Base-by-base conservation (phyloP, 2,329 filamentous ascomycete species). In the Stemphylium beticola region DNA sequence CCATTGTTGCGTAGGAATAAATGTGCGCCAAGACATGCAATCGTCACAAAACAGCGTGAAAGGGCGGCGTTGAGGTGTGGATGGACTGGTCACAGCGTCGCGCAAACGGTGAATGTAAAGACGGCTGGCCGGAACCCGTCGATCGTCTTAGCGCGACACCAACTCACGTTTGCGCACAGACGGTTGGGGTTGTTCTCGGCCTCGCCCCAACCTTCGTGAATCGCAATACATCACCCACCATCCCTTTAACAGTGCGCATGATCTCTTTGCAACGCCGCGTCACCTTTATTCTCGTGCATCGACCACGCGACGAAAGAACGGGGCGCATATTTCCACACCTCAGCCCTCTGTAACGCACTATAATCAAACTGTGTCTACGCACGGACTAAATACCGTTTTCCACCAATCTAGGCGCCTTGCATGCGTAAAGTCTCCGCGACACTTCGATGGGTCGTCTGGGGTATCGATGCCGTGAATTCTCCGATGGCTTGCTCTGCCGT, bases 321-420 rank as follows among this genome's bases (percentile, higher is more conserved):
- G 55, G 36, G 33, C 39, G 34, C 47, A 36, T 44, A 56, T 56
- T 40, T 47, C 58, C 60, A 47, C 52, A 57, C 53, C 58, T 62
- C 55, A 62, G 44, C 36, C 24, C 52, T 39, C 42, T 58, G 62
- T 59, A 49, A 59, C 52, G 49, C 58, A 50, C 39, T 46, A 58
- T 31, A 50, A 58, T 60, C 22, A 53, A 54, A 15, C 24, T 33
- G 31, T 43, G 37, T 41, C 39, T 33, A 26, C 32, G 37, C 39
- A 22, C 51, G 29, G 24, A 33, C 20, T 8, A 24, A 32, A 29
- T 15, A 24, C 29, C 22, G 48, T 47, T 29, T 29, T 29, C 26
- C 26, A 29, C 51, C 53, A 45, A 55, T 48, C 51, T 22, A 42
- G 18, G 26, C 26, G 26, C 9, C 8, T 29, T 9, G 26, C 26